Evolutionary conservation across 139 green algal species (phyloP).

Genomic region (Chlamydomonas applanata): DNA sequence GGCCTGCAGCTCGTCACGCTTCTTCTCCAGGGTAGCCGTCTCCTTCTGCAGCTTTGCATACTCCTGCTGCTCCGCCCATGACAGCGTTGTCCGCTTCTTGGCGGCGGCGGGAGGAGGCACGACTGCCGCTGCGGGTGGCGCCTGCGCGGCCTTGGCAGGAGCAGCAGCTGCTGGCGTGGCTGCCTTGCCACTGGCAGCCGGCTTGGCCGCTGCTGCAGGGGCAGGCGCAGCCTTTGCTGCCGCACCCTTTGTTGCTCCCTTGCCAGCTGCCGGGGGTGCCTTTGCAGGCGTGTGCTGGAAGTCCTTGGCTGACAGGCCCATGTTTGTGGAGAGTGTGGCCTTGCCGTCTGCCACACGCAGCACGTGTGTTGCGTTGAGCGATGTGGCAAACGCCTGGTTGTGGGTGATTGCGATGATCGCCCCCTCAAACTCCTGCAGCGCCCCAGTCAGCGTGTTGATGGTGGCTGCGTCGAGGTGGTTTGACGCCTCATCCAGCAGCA

Average conservation of each 20-base stretch:
- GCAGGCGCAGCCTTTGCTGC: background rate
- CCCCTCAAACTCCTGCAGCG: slow-evolving; percentile 46
- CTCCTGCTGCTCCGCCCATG: slow-evolving; percentile 42
- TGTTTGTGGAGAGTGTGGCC: slow-evolving; percentile 33
- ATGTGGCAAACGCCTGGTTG: slow-evolving; percentile 47
- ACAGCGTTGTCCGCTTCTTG: slow-evolving; percentile 24
- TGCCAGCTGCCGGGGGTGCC: background rate
- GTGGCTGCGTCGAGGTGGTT: slow-evolving; percentile 76
- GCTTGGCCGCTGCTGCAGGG: slow-evolving; percentile 14
- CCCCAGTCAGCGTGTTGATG: slow-evolving; percentile 55
- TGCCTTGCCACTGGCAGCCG: background rate
- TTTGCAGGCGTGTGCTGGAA: slow-evolving; percentile 38
- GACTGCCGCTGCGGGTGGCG: background rate
- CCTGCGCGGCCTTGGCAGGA: background rate
- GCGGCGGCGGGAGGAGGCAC: background rate
- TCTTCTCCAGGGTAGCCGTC: slow-evolving; percentile 21
- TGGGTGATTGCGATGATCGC: slow-evolving; percentile 63
- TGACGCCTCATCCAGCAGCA: slow-evolving; percentile 76
- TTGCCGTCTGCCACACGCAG: slow-evolving; percentile 39
- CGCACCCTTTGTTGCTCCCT: slow-evolving; percentile 12
- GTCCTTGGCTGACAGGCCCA: slow-evolving; percentile 36
- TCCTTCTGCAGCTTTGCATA: slow-evolving; percentile 45
- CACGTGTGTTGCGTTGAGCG: slow-evolving; percentile 52
- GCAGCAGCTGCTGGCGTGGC: slow-evolving; percentile 10
- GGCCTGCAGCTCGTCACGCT: slow-evolving; percentile 19